Percentiles rank a stretch among this genome's conserved stretches.
These are phyloP conservation scores for Hypoxylon fragiforme DNA, from an alignment of 495 filamentous ascomycete genomes.

Conservation along the genomic window DNA sequence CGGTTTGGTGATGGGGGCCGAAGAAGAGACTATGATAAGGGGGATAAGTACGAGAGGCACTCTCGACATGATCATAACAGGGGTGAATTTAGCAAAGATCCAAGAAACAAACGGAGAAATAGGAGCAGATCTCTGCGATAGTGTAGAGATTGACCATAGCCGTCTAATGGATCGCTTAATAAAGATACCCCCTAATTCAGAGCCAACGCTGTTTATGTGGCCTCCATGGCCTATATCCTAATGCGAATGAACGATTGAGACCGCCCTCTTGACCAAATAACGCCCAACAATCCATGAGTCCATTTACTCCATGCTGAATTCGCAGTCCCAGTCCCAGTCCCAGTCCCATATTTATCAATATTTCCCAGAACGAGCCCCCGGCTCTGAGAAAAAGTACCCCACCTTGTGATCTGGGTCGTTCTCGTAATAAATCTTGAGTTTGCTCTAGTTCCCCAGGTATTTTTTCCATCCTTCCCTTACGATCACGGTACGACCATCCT, in stretches of 20 bases:
- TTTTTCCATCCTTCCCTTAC: slow-evolving; percentile 78
- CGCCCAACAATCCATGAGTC: slow-evolving; percentile 13
- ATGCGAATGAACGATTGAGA: slow-evolving; percentile 16
- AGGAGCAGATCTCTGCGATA: slow-evolving; percentile 35
- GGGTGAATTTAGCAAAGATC: slow-evolving; percentile 28
- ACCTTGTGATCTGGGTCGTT: slow-evolving; percentile 6
- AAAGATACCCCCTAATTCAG: slow-evolving; percentile 21
- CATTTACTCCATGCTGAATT: slow-evolving; percentile 27
- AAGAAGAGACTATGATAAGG: slow-evolving; percentile 35
- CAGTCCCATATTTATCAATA: slow-evolving; percentile 9
- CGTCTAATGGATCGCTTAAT: slow-evolving; percentile 29
- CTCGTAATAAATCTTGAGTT: slow-evolving; percentile 38
- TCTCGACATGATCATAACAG: slow-evolving; percentile 28
- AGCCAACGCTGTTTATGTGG: slow-evolving; percentile 22
- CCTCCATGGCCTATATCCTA: slow-evolving; percentile 21
- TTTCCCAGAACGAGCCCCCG: not conserved
- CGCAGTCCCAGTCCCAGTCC: slow-evolving; percentile 3
- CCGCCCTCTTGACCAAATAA: slow-evolving; percentile 16
- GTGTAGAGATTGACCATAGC: slow-evolving; percentile 30
- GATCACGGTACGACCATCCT: slow-evolving; percentile 61
- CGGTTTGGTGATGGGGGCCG: slow-evolving; percentile 32
- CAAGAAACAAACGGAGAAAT: slow-evolving; percentile 33
- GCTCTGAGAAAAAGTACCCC: not conserved
- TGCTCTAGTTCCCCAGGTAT: slow-evolving; percentile 60
- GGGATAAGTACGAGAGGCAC: slow-evolving; percentile 31